Conservation (phyloP, 2,329 filamentous ascomycete species). For the Aspergillus niger region DNA sequence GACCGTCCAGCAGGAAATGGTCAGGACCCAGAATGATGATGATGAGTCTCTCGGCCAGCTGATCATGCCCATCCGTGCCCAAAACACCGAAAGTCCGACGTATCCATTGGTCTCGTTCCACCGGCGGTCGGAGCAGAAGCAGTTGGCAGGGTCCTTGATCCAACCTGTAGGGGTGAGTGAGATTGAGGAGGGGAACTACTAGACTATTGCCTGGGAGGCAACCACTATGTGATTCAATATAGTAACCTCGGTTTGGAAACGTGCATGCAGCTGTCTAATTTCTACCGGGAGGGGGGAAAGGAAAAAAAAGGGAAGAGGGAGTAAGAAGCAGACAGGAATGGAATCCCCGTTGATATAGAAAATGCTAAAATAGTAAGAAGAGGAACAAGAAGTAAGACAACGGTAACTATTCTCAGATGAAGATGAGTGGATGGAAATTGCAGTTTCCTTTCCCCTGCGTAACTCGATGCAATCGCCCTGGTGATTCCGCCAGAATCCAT, state of each 20-base stretch:
- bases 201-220: not conserved
- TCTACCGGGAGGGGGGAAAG: not conserved
- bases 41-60: conserved; percentile 4
- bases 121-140: not conserved
- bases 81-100: conserved; percentile 15
- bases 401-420: not conserved
- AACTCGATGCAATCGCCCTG: not conserved
- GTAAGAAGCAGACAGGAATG: not conserved
- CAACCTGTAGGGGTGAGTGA: not conserved
- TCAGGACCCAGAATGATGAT: conserved; percentile 1
- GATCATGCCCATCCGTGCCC: conserved; percentile 18
- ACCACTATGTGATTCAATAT: not conserved
- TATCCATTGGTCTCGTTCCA: not conserved
- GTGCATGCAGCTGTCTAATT: not conserved
- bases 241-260: not conserved
- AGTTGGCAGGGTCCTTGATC: not conserved
- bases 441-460: conserved; percentile 7
- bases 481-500: conserved; percentile 1
- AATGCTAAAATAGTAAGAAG: not conserved
- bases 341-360: not conserved
- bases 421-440: not conserved
- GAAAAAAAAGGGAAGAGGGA: not conserved
- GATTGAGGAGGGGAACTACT: not conserved
- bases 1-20: conserved; percentile 7
- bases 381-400: not conserved